Evolutionary conservation across 2,329 filamentous ascomycete genomes (phyloP), one percentile per base, ranked within the genome.

Genomic region (Diplodia scrobiculata): DNA sequence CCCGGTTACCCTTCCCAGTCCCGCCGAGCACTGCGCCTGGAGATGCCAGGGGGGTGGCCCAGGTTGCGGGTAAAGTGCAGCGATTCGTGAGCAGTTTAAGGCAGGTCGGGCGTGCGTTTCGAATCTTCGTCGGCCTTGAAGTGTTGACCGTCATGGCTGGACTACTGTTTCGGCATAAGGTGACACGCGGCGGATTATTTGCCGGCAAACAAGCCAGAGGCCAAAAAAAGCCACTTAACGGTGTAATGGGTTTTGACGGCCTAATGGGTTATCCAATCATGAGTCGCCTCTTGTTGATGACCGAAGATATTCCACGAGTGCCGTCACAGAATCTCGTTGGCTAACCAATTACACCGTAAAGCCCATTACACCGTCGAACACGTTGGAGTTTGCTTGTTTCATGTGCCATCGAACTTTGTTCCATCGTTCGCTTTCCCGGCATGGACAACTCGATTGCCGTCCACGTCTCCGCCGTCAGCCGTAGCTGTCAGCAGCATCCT

Each of bases 101-200:
- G 38, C 17, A 60, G 5, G 38, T 60, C 38, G 21, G 45, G 38
- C 55, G 55, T 47, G 14, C 38, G 55, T 60, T 60, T 60, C 54
- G 38, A 60, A 60, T 48, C 55, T 21, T 14, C 53, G 19, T 58
- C 54, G 54, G 54, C 36, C 54, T 58, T 27, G 47, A 29, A n/a
- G 52, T 32, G 52, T 58, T 6, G 55, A 60, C 48, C 55, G 38
- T 41, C 36, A 14, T 41, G 21, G 38, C 48, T 10, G 38, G 55
- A 47, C 55, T 25, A 32, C 27, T 21, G 55, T 47, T 60, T 60
- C 55, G 34, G 34, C 17, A 27, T 48, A 32, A 25, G 25, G 55
- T 21, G 38, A 47, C 38, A 60, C 38, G 54, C 25, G 34, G 14
- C 21, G 21, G 17, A 9, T 21, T n/a, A n/a, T 5, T 21, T 13